Evolutionary conservation across 2,329 filamentous ascomycete genomes (phyloP).

Genomic region (Xylogone sp.): DNA sequence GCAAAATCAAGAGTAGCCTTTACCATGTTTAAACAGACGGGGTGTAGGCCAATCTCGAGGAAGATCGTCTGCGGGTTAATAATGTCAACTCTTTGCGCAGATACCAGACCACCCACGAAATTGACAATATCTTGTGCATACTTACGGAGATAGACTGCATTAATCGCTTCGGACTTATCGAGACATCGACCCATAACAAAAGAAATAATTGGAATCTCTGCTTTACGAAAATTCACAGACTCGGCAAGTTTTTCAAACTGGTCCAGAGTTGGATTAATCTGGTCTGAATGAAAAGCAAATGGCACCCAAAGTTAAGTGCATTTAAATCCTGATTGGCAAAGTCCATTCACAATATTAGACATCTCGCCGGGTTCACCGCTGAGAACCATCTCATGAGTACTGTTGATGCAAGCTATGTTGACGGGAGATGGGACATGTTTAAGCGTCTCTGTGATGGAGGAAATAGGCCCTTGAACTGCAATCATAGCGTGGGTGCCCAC

Average conservation of each 20-base stretch:
- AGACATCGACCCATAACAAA: slow-evolving; percentile 61
- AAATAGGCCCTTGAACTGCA: slow-evolving; percentile 37
- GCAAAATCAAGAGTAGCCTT: slow-evolving; percentile 56
- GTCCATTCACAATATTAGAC: slow-evolving; percentile 42
- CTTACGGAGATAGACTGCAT: slow-evolving; percentile 58
- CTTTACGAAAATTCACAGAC: slow-evolving; percentile 50
- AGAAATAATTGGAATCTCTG: slow-evolving; percentile 62
- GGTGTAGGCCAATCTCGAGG: slow-evolving; percentile 73
- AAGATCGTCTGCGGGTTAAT: slow-evolving; percentile 60
- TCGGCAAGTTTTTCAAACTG: slow-evolving; percentile 53
- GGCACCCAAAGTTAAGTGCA: slow-evolving; percentile 61
- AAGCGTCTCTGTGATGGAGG: slow-evolving; percentile 42
- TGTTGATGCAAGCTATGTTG: slow-evolving; percentile 69
- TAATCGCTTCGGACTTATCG: slow-evolving; percentile 50
- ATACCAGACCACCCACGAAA: slow-evolving; percentile 59
- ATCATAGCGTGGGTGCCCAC: slow-evolving; percentile 65
- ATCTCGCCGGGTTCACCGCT: slow-evolving; percentile 53
- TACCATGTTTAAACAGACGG: slow-evolving; percentile 65
- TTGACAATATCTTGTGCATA: slow-evolving; percentile 68
- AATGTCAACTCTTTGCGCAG: slow-evolving; percentile 51
- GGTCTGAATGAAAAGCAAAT: slow-evolving; percentile 64
- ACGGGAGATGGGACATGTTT: slow-evolving; percentile 40
- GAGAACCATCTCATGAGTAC: slow-evolving; percentile 70
- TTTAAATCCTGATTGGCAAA: slow-evolving; percentile 53
- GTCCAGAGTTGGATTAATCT: slow-evolving; percentile 60